Evolutionary conservation across 768 basidiomycete genomes (phyloP), one percentile per base, ranked within the genome.

Genomic region (Cystobasidium ongulense): DNA sequence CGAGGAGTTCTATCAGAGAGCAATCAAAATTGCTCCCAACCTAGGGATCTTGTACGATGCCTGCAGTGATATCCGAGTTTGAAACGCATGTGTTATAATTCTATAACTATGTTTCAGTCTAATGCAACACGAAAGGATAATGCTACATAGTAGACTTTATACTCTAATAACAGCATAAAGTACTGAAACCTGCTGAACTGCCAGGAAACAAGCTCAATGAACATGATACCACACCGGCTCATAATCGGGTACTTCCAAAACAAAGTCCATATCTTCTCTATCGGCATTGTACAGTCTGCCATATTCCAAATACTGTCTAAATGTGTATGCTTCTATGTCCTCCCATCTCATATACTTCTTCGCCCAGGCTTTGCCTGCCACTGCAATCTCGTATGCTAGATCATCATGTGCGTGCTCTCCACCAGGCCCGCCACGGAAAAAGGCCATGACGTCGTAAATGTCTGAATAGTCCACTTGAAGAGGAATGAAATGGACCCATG

Each of bases 301-400:
- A 33, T 78, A 78, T 64, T 78, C 77, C 52, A 78, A 74, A 41
- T 76, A 27, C 1, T 76, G 67, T 38, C 77, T 75, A 68, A n/a
- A 64, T 38, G 63, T 64, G 33, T 39, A 64, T 38, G 63, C 89
- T 86, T 97, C 91, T 89, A 96, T 92, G 82, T 97, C 95, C 67
- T 88, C 84, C 71, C 85, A 87, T 63, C 95, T 82, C 29, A 53
- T 67, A 59, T 74, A 75, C 18, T 75, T 29, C 25, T 63, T 66
- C 29, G 75, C 78, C 77, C 77, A 78, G 50, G 75, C 70, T 62
- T 77, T 77, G 10, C 78, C 78, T 3, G 74, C 76, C 27, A 38
- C 0, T 0, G 77, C 78, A 21, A 78, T 78, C 63, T 76, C 73
- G 64, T 74, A 74, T 0, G 73, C 78, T 17, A 76, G 77, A 1